Evolutionary conservation across 225 moss, liverwort and hornwort genomes (phyloP).

Genomic region (Antitrichia curtipendula): DNA sequence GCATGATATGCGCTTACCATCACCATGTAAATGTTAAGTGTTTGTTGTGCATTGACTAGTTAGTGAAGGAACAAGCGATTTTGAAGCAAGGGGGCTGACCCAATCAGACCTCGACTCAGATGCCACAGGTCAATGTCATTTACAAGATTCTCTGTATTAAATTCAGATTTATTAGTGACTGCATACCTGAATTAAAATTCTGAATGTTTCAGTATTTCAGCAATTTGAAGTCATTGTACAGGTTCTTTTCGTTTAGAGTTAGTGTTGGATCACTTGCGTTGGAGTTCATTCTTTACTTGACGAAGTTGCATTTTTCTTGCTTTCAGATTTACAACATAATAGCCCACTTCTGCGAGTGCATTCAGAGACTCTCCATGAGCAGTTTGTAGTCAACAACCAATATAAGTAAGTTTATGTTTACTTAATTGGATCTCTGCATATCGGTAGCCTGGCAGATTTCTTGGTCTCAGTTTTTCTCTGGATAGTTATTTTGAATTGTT

Average conservation of each 20-base stretch:
- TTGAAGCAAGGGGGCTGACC: slow-evolving; percentile 30
- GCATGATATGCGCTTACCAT: not conserved
- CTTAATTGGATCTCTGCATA: not conserved
- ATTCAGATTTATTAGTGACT: not conserved
- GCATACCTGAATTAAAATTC: not conserved
- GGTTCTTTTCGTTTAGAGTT: not conserved
- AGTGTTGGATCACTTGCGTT: not conserved
- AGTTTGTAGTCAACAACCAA: slow-evolving; percentile 24
- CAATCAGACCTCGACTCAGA: slow-evolving; percentile 16
- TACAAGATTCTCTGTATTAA: not conserved
- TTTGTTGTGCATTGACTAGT: not conserved
- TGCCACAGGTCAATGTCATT: slow-evolving; percentile 11
- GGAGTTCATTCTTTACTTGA: not conserved
- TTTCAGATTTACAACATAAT: slow-evolving; percentile 17
- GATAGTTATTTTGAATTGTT: not conserved
- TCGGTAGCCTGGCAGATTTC: not conserved
- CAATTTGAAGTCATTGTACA: not conserved
- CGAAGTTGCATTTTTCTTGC: not conserved
- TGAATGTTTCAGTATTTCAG: not conserved
- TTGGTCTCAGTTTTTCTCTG: not conserved
- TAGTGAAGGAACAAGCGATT: slow-evolving; percentile 24
- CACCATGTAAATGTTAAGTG: not conserved
- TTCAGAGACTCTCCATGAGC: slow-evolving; percentile 16
- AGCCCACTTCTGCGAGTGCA: slow-evolving; percentile 15
- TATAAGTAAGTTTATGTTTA: slow-evolving; percentile 24